phyloP scores from a whole-genome alignment of 371 early-diverging fungal genomes.

The Nematocida sp. region DNA sequence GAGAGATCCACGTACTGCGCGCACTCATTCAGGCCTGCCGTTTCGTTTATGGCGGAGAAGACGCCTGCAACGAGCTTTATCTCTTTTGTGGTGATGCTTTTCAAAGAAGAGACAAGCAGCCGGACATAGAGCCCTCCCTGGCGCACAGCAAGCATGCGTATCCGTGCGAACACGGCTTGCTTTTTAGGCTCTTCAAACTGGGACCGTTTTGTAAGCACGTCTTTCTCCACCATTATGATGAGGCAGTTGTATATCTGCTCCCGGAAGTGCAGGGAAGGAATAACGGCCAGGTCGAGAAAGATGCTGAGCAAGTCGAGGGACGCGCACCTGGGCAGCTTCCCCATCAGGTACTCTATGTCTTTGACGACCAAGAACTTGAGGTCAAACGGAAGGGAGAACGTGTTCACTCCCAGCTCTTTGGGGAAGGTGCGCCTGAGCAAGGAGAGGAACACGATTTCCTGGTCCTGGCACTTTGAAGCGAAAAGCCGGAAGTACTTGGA shows the following conservation, averaged over 20 bases:
- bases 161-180: constrained; percentile 26
- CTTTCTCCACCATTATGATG: constrained; percentile 23
- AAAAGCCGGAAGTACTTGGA: constrained; percentile 48
- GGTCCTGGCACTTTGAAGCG: constrained; percentile 43
- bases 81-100: constrained; percentile 30
- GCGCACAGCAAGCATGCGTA: constrained; percentile 30
- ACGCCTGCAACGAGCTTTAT: constrained; percentile 42
- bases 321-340: constrained; percentile 28
- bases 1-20: constrained; percentile 43
- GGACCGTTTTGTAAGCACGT: constrained; percentile 34
- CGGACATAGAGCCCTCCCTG: constrained; percentile 39
- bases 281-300: constrained; percentile 26
- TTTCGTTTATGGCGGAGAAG: constrained; percentile 34
- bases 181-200: constrained; percentile 49
- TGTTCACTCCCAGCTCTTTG: constrained; percentile 34
- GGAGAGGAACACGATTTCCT: constrained; percentile 40
- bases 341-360: constrained; percentile 14
- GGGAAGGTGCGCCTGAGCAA: constrained; percentile 43
- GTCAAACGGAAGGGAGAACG: constrained; percentile 32
- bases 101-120: constrained; percentile 25
- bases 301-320: constrained; percentile 28
- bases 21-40: constrained; percentile 41
- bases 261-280: constrained; percentile 43
- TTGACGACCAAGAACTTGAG: constrained; percentile 44
- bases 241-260: constrained; percentile 33